Percentiles rank a stretch among this genome's conserved stretches.
phyloP scores from a whole-genome alignment of 805 yeast species.

The Candida chauliodis region DNA sequence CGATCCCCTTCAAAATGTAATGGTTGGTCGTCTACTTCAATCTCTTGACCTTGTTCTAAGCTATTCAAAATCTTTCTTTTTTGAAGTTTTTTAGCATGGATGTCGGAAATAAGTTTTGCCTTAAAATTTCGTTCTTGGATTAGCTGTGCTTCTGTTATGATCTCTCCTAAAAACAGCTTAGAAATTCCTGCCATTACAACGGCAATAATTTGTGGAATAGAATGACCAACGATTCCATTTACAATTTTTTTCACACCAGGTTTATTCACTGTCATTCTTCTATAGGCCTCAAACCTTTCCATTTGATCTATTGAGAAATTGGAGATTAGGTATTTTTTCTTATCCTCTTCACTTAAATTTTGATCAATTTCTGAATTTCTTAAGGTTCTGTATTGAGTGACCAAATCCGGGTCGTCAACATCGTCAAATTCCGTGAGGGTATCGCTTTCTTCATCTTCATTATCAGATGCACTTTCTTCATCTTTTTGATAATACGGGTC shows the following conservation, averaged over 20 bases:
- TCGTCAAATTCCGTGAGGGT: constrained; percentile 28
- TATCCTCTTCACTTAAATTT: constrained; percentile 47
- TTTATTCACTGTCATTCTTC: constrained; percentile 62
- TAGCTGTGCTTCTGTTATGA: constrained; percentile 75
- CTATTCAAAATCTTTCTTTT: constrained; percentile 31
- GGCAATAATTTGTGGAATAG: constrained; percentile 74
- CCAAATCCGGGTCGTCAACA: constrained; percentile 31
- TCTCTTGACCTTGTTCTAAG: constrained; percentile 36
- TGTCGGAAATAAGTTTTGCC: constrained; percentile 32
- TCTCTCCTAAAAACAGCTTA: constrained; percentile 85
- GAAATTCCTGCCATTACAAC: constrained; percentile 82
- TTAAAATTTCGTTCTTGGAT: constrained; percentile 58
- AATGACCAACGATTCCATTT: constrained; percentile 73
- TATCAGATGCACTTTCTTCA: constrained; percentile 2
- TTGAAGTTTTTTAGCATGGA: constrained; percentile 39
- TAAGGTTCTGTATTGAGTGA: constrained; percentile 26
- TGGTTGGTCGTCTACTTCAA: constrained; percentile 24
- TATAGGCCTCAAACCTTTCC: constrained; percentile 80
- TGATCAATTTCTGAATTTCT: constrained; percentile 28
- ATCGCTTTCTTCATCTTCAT: constrained; percentile 16
- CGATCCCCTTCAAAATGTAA: constrained; percentile 38
- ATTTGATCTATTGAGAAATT: constrained; percentile 79
- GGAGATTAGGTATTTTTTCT: constrained; percentile 59
- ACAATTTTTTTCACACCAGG: constrained; percentile 79
- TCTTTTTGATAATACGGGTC: too few species aligned